Conservation (phyloP, 106 monocot species). For the Agapanthus africanus region DNA sequence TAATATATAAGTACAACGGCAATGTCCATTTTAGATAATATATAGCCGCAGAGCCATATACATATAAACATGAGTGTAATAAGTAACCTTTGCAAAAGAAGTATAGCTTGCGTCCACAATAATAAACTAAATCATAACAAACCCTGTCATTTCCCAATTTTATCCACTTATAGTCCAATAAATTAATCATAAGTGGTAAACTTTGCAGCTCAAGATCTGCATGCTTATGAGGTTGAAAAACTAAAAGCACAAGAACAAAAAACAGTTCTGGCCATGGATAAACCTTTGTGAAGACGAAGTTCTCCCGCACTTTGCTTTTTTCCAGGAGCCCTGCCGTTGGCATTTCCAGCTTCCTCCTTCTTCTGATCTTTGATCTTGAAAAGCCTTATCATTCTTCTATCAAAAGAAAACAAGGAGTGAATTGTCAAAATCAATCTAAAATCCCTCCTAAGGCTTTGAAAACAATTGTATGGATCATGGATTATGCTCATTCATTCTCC, state of each 20-base stretch:
- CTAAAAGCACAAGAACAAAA: neutral
- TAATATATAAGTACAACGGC: no score
- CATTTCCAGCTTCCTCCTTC: conserved; percentile 50
- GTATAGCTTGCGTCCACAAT: neutral
- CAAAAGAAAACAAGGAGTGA: conserved; percentile 1
- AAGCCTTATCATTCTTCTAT: conserved; percentile 64
- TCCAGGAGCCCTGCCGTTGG: conserved; percentile 39
- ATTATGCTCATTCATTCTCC: neutral
- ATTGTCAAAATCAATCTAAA: neutral
- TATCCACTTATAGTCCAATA: no score
- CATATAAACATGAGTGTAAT: neutral
- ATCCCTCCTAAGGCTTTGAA: no score
- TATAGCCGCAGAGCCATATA: neutral
- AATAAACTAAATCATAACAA: neutral
- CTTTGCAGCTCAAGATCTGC: neutral
- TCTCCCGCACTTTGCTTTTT: conserved; percentile 87
- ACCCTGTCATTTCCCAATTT: no score
- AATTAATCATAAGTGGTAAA: neutral
- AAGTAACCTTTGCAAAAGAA: neutral
- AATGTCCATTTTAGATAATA: no score
- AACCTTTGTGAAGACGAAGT: conserved; percentile 85
- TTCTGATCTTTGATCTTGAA: conserved; percentile 74
- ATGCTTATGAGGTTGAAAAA: neutral
- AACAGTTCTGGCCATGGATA: neutral
- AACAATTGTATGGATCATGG: neutral